Conservation (phyloP, 345 rosid genomes). For the Melaleuca quinquenervia region DNA sequence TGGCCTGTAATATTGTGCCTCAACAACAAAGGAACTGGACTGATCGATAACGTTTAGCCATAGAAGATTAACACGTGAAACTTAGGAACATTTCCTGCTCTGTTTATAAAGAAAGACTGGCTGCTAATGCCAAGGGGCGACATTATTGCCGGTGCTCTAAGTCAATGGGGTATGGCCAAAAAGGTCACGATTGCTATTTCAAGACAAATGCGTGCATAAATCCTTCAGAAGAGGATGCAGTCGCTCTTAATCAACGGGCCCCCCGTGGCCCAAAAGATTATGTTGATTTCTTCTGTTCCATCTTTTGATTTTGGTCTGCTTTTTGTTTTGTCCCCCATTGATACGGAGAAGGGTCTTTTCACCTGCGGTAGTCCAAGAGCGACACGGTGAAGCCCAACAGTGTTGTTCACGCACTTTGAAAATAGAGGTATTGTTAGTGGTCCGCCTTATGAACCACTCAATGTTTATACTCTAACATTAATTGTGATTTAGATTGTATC, state of each 20-base stretch:
- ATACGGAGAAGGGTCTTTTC: neutral
- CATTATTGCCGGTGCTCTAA: neutral
- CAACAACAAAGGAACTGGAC: neutral
- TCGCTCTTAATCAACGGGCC: too few species aligned
- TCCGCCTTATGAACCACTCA: too few species aligned
- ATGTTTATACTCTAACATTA: too few species aligned
- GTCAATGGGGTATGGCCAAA: neutral
- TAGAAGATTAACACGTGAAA: neutral
- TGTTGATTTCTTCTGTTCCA: too few species aligned
- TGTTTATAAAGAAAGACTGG: neutral
- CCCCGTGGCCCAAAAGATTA: too few species aligned
- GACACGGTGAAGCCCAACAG: neutral
- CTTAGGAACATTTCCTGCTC: neutral
- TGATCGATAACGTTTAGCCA: neutral
- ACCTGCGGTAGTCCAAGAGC: neutral
- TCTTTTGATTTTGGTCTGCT: too few species aligned
- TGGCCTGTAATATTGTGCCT: neutral
- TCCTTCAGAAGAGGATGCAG: too few species aligned
- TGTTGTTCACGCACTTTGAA: neutral
- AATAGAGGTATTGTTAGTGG: too few species aligned
- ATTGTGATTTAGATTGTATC: too few species aligned
- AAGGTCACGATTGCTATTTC: neutral
- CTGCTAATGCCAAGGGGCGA: neutral
- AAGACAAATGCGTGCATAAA: too few species aligned
- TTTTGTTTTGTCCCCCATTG: too few species aligned